Evolutionary conservation across 176 grass and related monocot species (phyloP), one percentile per base, ranked within the genome.

Genomic region (Leersia perrieri): DNA sequence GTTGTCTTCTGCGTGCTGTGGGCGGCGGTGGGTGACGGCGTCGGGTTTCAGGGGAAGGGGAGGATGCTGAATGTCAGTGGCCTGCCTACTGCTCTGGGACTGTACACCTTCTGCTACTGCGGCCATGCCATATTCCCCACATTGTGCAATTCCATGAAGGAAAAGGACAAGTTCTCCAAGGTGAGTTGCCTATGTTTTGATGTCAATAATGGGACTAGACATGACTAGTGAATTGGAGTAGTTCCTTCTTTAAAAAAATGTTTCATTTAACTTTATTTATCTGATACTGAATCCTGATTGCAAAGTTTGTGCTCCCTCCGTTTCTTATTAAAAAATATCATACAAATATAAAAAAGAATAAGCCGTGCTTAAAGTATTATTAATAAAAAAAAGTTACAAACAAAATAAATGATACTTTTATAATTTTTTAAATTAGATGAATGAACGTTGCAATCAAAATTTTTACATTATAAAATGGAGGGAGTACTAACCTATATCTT

Each of bases 41-140:
- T 91, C 58, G 94, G 94, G 42, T 97, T 94, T 23, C 67, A 42
- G 1, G 82, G 62, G 9, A 84, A 42, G 66, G 84, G 87, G 0
- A 94, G 62, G 74, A 74, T 93, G 77, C 39, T 92, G 11, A 91
- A 94, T 29, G 77, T 75, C 77, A 76, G 64, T 9, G 94, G 94
- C 26, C 62, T 97, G 60, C 94, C 94, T 0, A 90, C 87, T 0
- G 84, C 94, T n/a, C 40, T 94, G 0, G 91, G 91, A 0, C 72
- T 97, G 9, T 97, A 92, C 77, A 89, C 92, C 22, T 92, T 94
- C 86, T 97, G 94, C 82, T 97, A 94, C 45, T 92, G 89, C 9
- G 91, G 94, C 10, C 91, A 94, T 39, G 94, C 94, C 39, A 83
- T 97, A 11, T 97, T 97, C 73, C 94, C 94, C 0, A 94, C 94